phyloP scores from a whole-genome alignment of 2,329 filamentous ascomycete genomes.

The Trichoderma arundinaceum region DNA sequence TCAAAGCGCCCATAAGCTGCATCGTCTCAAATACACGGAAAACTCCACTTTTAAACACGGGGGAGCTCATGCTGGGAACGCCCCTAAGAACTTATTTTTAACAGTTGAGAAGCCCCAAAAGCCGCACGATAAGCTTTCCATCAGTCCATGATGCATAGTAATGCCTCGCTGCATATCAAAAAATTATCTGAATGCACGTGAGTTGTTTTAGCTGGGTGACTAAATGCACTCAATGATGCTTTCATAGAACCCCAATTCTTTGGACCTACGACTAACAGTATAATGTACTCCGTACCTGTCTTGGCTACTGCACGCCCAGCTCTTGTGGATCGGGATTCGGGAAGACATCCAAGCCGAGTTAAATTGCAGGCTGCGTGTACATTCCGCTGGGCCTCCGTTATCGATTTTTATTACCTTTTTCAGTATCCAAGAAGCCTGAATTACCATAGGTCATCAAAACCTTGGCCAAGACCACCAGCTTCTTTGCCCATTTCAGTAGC shows the following conservation, averaged over 20 bases:
- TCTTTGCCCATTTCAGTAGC: not conserved
- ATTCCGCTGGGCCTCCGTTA: not conserved
- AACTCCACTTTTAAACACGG: not conserved
- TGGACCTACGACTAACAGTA: not conserved
- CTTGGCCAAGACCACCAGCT: not conserved
- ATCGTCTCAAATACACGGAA: not conserved
- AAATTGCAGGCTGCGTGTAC: not conserved
- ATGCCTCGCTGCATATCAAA: not conserved
- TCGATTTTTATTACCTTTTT: not conserved
- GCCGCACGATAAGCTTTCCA: not conserved
- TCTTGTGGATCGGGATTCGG: conserved; percentile 19
- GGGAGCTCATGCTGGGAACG: not conserved
- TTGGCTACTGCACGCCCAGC: not conserved
- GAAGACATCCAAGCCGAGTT: conserved; percentile 3
- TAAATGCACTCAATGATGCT: not conserved
- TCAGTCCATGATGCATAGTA: not conserved
- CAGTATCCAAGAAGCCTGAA: not conserved
- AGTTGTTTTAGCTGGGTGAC: no score
- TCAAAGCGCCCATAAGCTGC: no score
- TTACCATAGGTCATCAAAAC: not conserved
- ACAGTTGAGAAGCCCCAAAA: not conserved
- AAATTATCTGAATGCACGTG: not conserved
- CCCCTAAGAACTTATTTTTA: conserved; percentile 6
- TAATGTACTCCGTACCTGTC: not conserved
- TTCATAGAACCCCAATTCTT: not conserved